Conservation (phyloP, 139 green algal species). For the Chlorella sp. region DNA sequence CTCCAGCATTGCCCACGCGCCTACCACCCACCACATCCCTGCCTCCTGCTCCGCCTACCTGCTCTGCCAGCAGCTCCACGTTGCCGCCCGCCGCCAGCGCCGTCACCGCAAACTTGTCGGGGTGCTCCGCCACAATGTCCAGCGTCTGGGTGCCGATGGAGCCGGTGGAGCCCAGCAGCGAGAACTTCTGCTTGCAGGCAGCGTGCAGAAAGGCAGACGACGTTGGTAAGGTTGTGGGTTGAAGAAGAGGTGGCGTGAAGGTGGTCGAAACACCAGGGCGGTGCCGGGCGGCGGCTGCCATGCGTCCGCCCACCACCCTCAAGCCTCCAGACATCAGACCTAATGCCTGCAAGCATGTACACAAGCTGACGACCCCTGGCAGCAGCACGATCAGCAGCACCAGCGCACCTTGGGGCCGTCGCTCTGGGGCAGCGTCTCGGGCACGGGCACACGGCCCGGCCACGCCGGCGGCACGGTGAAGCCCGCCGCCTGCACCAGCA, state of each 20-base stretch:
- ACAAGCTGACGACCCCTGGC: too few species aligned
- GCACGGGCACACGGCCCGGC: constrained; percentile 61
- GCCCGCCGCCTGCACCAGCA: constrained; percentile 27
- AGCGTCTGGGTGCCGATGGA: constrained; percentile 99
- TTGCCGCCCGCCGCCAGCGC: constrained; percentile 95
- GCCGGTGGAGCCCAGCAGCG: constrained; percentile 93
- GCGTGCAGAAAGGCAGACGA: background rate
- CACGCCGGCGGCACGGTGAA: constrained; percentile 59
- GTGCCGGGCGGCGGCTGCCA: too few species aligned
- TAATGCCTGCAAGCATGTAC: too few species aligned
- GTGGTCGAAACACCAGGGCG: too few species aligned
- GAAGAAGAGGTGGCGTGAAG: too few species aligned
- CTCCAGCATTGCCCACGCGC: background rate
- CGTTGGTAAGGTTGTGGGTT: background rate
- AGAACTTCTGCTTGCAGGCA: constrained; percentile 87
- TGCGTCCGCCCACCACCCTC: too few species aligned
- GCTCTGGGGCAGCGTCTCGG: constrained; percentile 36
- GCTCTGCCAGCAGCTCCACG: constrained; percentile 92
- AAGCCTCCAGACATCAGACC: too few species aligned
- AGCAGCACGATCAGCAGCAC: too few species aligned
- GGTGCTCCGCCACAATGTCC: constrained; percentile 97
- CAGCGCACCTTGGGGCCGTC: constrained; percentile 50
- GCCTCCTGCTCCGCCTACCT: constrained; percentile 56
- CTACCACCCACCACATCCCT: background rate
- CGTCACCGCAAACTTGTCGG: constrained; percentile 93